Evolutionary conservation across 2,329 filamentous ascomycete species (phyloP).

Genomic region (Xylogone sp.): DNA sequence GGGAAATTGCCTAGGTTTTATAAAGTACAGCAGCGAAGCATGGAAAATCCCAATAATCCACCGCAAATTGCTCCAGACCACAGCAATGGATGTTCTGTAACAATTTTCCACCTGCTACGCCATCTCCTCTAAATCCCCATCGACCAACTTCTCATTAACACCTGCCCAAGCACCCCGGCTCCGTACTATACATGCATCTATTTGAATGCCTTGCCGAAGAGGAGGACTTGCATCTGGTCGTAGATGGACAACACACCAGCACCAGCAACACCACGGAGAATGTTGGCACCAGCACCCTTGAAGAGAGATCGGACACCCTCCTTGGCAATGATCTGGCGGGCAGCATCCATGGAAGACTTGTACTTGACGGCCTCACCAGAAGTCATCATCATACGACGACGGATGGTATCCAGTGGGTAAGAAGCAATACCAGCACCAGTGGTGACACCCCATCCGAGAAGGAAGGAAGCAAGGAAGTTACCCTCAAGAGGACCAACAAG

Average conservation of each 20-base stretch:
- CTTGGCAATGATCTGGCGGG: conserved; percentile 92
- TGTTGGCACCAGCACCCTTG: conserved; percentile 99
- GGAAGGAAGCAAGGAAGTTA: conserved; percentile 99
- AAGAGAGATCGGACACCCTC: conserved; percentile 99
- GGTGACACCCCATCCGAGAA: conserved; percentile 98
- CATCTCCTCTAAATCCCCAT: conserved; percentile 14
- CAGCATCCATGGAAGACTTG: conserved; percentile 93
- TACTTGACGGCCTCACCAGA: conserved; percentile 98
- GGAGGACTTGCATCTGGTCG: conserved; percentile 97
- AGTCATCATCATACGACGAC: conserved; percentile 99
- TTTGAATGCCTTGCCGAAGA: conserved; percentile 99
- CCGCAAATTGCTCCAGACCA: conserved; percentile 31
- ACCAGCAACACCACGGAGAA: conserved; percentile 99
- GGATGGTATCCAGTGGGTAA: conserved; percentile 99
- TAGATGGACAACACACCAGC: conserved; percentile 99
- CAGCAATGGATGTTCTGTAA: conserved; percentile 27
- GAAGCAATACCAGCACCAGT: conserved; percentile 99
- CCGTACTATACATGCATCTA: conserved; percentile 29
- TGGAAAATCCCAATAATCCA: conserved; percentile 18
- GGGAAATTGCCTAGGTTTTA: conserved; percentile 32
- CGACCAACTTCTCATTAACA: conserved; percentile 16
- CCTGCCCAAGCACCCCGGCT: conserved; percentile 8
- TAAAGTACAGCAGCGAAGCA: conserved; percentile 32
- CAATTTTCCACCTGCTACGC: conserved; percentile 26
- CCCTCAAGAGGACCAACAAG: conserved; percentile 87